Base-by-base conservation (phyloP, 768 basidiomycete species). In the Suillus sp. region DNA sequence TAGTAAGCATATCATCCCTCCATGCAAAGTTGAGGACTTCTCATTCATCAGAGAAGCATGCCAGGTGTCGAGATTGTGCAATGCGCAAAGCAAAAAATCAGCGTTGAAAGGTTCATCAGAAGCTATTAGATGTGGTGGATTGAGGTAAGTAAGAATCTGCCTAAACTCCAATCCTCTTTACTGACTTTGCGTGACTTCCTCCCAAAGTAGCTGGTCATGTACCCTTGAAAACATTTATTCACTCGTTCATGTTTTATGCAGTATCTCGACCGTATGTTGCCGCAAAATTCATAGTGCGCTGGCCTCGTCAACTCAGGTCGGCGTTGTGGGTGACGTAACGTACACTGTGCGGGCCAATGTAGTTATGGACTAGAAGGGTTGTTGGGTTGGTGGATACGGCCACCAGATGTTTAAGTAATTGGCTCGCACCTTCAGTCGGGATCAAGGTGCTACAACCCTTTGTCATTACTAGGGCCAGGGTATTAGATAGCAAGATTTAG, bases 11-110 rank as follows among this genome's bases (percentile, higher is more conserved):
- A 50, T 50, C 1, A 20, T n/a, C 34, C 32, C 11, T 34, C 34
- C 20, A 32, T 53, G 48, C 27, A 20, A 51, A 8, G 48, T 30
- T 14, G 42, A 63, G 25, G 62, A 66, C 57, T 80, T 83, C 64
- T 81, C 85, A 62, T 90, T 90, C 67, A 83, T 82, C n/a, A 73
- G 74, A 62, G 82, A 85, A 67, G 81, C 88, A 6, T 79, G 89
- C 60, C 78, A 78, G 2, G 85, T 81, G 22, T 76, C 91, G 59
- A 82, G 74, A 71, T 71, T 87, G 11, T 74, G 83, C 61, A 78
- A 86, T 63, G 76, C 87, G 37, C 85, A 84, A 54, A 70, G 9
- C 79, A 86, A 74, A 89, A 81, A 3, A 75, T 69, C 7, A 78
- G 78, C 55, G 79, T 92, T 55, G 89, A 91, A 77, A 77, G 8